These are phyloP conservation scores for Dipteronia dyeriana DNA, from an alignment of 345 rosid genomes.

Conservation along the genomic window DNA sequence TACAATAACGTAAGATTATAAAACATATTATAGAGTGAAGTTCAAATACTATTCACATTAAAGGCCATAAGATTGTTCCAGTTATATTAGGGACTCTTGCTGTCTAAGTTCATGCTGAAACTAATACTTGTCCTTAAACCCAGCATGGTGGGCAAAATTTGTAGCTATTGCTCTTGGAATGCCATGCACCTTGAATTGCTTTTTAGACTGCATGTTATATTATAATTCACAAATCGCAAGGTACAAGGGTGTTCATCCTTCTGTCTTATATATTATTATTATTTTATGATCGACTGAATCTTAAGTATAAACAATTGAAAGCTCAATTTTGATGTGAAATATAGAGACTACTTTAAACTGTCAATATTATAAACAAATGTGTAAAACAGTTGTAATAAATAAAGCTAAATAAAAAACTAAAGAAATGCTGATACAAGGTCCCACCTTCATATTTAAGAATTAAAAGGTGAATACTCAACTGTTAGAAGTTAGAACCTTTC, in stretches of 20 bases:
- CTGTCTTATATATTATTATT: too few relatives aligned
- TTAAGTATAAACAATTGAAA: too few relatives aligned
- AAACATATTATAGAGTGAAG: not conserved
- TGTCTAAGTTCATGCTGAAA: too few relatives aligned
- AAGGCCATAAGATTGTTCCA: not conserved
- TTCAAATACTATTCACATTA: not conserved
- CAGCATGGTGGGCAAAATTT: not conserved
- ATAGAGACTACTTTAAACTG: not conserved
- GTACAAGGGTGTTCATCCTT: not conserved
- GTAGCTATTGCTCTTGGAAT: not conserved
- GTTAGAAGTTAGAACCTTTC: not conserved
- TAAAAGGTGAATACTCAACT: not conserved
- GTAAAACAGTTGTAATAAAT: not conserved
- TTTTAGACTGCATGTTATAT: too few relatives aligned
- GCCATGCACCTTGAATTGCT: too few relatives aligned
- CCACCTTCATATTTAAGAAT: not conserved
- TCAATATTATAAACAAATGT: not conserved
- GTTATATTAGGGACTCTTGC: not conserved
- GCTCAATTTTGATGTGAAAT: not conserved
- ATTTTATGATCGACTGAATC: too few relatives aligned
- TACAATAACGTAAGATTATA: not conserved
- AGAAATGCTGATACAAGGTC: not conserved
- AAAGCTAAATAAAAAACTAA: not conserved
- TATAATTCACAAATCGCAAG: not conserved
- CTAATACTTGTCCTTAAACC: too few relatives aligned